phyloP scores from a whole-genome alignment of 108 stramenopile species.

The Conticribra guillardii region DNA sequence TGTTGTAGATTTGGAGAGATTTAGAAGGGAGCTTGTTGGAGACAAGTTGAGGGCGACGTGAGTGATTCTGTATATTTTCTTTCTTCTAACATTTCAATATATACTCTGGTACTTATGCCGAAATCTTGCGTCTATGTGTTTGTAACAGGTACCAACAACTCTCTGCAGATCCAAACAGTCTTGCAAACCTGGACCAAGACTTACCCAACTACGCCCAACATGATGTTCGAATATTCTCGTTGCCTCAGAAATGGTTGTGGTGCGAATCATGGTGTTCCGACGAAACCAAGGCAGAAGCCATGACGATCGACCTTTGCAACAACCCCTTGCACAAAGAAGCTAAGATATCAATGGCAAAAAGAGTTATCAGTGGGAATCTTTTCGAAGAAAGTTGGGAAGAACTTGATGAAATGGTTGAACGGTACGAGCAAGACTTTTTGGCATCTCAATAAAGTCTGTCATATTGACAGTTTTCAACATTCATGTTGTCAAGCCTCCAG shows the following conservation, averaged over 20 bases:
- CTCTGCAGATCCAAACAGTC: constrained; percentile 93
- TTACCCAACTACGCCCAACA: constrained; percentile 98
- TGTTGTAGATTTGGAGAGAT: constrained; percentile 95
- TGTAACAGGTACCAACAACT: constrained; percentile 90
- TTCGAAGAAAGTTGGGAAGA: constrained; percentile 98
- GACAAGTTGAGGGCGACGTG: constrained; percentile 87
- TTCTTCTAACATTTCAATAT: too few relatives aligned
- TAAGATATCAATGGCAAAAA: constrained; percentile 98
- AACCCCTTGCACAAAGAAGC: constrained; percentile 99
- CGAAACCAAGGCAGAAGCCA: constrained; percentile 92
- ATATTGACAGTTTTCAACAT: background rate
- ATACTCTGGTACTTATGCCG: too few relatives aligned
- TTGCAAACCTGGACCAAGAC: constrained; percentile 98
- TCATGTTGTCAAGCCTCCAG: background rate
- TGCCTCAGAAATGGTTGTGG: constrained; percentile 99
- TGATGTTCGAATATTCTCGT: constrained; percentile 85
- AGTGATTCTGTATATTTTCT: background rate
- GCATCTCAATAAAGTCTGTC: constrained; percentile 6
- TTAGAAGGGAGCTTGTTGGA: constrained; percentile 89
- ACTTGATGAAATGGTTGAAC: constrained; percentile 91
- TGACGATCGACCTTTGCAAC: constrained; percentile 99
- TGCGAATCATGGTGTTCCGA: constrained; percentile 99
- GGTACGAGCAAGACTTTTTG: constrained; percentile 36
- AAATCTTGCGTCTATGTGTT: too few relatives aligned
- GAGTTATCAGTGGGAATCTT: constrained; percentile 92